phyloP scores from a whole-genome alignment of 768 basidiomycete genomes.

The Termitomyces bulborhizus region DNA sequence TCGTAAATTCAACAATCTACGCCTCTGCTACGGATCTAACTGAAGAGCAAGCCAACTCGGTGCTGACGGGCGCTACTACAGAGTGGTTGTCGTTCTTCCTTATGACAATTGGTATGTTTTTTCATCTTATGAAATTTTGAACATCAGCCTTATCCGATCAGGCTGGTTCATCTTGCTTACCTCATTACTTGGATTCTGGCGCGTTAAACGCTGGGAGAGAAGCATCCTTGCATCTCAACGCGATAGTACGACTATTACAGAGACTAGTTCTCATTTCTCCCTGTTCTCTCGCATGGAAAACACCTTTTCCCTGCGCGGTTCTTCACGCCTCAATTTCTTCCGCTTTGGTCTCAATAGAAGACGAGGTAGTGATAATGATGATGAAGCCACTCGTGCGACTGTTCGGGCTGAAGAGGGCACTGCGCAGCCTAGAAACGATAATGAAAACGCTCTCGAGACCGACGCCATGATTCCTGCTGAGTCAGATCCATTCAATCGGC shows the following conservation, averaged over 20 bases:
- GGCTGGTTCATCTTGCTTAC: conserved; percentile 89
- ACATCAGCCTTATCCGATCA: conserved; percentile 12
- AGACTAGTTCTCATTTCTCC: conserved; percentile 13
- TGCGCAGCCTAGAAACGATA: conserved; percentile 10
- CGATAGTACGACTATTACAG: conserved; percentile 19
- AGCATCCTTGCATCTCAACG: conserved; percentile 60
- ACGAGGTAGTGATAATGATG: conserved; percentile 20
- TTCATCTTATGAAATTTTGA: neutral
- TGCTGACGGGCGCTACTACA: conserved; percentile 64
- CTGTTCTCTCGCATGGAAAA: conserved; percentile 32
- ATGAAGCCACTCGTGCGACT: conserved; percentile 18
- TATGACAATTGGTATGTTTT: conserved; percentile 70
- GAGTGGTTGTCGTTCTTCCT: conserved; percentile 96
- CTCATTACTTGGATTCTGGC: conserved; percentile 85
- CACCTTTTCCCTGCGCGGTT: conserved; percentile 31
- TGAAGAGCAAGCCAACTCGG: conserved; percentile 30
- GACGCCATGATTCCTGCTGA: conserved; percentile 35
- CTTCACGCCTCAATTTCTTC: conserved; percentile 34
- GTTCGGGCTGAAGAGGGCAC: conserved; percentile 25
- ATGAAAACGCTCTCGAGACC: conserved; percentile 23
- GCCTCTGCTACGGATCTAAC: conserved; percentile 13
- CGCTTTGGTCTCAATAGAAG: conserved; percentile 34
- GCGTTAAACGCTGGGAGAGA: conserved; percentile 85
- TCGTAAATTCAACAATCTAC: conserved; percentile 7
- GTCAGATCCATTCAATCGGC: conserved; percentile 35